Base-by-base conservation (phyloP, 2,329 filamentous ascomycete species). In the Botrytis fabae region DNA sequence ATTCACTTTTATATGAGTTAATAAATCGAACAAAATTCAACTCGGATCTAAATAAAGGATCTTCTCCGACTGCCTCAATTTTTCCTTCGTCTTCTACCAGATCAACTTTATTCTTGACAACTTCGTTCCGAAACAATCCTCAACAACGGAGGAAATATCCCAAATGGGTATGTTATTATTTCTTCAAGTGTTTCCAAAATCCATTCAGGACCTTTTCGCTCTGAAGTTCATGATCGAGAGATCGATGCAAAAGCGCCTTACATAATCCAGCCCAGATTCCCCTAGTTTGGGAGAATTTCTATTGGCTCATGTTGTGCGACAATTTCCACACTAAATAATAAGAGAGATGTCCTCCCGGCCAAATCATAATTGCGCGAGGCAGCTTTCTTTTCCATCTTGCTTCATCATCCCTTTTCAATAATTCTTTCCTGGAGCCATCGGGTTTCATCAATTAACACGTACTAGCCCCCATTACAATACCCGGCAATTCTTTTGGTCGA, bases 381-480 rank as follows among this genome's bases (percentile, higher is more conserved):
- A 42, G 48, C 65, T 42, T 68, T 68, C 65, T 54, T 32, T 59
- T 60, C 72, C 62, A 38, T 66, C 69, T 63, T 54, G 42, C 60
- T 70, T 48, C 63, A 73, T 63, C 48, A 46, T 66, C 38, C 70
- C 48, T 70, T 70, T 60, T 62, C 70, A 65, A 73, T 51, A 62
- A 57, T 64, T 48, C 57, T 59, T 74, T 71, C 57, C 63, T 75
- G 64, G 71, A 64, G 38, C 38, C 9, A 48, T 62, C 38, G n/a
- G 61, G n/a, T 57, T 42, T 42, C 51, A 69, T 69, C 65, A 57
- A 57, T 69, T 69, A 69, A 69, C n/a, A 48, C 25, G 22, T 25
- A 32, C 5, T 22, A 69, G 46, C 4, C 22, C 6, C 32, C n/a
- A 40, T 9, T 14, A 7, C 35, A 28, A 12, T 20, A 54, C 25